These are phyloP conservation scores for Nymphaea thermarum DNA, from an alignment of 164 flowering plant genomes.

Conservation along the genomic window DNA sequence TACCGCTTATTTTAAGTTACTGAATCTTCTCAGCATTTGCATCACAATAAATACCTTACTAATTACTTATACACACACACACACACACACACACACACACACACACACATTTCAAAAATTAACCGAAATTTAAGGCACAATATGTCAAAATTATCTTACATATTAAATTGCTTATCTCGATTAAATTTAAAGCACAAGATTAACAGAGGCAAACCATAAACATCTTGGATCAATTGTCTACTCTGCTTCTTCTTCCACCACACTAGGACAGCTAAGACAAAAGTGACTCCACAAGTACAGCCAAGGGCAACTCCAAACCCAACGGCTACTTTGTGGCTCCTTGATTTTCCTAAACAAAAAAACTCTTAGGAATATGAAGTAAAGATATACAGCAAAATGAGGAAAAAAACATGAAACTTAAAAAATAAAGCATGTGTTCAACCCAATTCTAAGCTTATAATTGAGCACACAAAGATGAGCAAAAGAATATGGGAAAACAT, in stretches of 20 bases:
- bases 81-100: too few species aligned
- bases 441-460: neutral
- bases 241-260: constrained; percentile 35
- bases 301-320: constrained; percentile 60
- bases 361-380: neutral
- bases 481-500: constrained; percentile 3
- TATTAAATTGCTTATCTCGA: neutral
- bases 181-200: neutral
- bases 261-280: constrained; percentile 24
- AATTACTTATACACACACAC: too few species aligned
- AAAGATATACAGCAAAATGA: neutral
- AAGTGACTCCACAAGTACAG: constrained; percentile 17
- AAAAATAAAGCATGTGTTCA: neutral
- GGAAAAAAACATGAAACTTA: neutral
- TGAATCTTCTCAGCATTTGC: too few species aligned
- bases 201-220: constrained; percentile 34
- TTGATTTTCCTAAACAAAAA: constrained; percentile 26
- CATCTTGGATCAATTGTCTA: constrained; percentile 29
- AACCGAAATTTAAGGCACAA: neutral
- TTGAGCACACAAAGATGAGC: neutral
- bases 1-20: too few species aligned
- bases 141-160: neutral
- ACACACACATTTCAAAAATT: neutral
- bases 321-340: constrained; percentile 47
- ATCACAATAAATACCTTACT: too few species aligned